Percentiles rank a stretch among this genome's conserved stretches.
Conservation (phyloP, 257 asterid genomes). For the Gentiana macrophylla region DNA sequence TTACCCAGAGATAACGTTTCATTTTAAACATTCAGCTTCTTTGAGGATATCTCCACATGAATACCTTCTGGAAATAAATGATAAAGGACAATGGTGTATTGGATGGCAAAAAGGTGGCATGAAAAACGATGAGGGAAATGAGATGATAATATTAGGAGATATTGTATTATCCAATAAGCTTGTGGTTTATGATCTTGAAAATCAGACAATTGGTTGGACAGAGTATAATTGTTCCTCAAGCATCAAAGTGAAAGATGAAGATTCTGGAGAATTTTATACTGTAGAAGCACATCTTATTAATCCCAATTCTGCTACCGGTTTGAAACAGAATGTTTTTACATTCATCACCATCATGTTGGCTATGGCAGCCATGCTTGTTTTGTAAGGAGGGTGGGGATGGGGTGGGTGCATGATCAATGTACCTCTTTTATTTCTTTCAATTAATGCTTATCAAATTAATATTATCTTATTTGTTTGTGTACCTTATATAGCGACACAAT, state of each 20-base stretch:
- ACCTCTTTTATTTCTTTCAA: too few relatives aligned
- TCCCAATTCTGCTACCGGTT: slow-evolving; percentile 4
- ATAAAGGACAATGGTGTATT: slow-evolving; percentile 42
- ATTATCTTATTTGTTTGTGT: too few relatives aligned
- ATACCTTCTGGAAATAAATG: slow-evolving; percentile 13
- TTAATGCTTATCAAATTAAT: too few relatives aligned
- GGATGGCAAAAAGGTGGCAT: slow-evolving; percentile 60
- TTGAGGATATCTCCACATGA: slow-evolving; percentile 18
- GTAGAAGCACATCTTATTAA: slow-evolving; percentile 17
- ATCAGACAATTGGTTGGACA: slow-evolving; percentile 75
- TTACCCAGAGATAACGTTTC: slow-evolving; percentile 19
- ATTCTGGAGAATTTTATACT: slow-evolving; percentile 34
- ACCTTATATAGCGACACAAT: too few relatives aligned
- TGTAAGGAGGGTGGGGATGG: neutral
- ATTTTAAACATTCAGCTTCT: slow-evolving; percentile 10
- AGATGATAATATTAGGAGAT: slow-evolving; percentile 63
- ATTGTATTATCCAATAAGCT: slow-evolving; percentile 56
- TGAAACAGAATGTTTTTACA: slow-evolving; percentile 1
- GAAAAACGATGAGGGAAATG: slow-evolving; percentile 49
- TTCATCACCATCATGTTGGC: slow-evolving; percentile 5
- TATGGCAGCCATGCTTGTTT: slow-evolving; percentile 3
- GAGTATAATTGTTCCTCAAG: slow-evolving; percentile 58
- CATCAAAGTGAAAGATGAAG: slow-evolving; percentile 64
- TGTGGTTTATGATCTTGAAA: slow-evolving; percentile 64
- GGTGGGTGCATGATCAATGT: too few relatives aligned